These are phyloP conservation scores for Dioszegia aurantiaca DNA, from an alignment of 768 basidiomycete species.

Conservation along the genomic window DNA sequence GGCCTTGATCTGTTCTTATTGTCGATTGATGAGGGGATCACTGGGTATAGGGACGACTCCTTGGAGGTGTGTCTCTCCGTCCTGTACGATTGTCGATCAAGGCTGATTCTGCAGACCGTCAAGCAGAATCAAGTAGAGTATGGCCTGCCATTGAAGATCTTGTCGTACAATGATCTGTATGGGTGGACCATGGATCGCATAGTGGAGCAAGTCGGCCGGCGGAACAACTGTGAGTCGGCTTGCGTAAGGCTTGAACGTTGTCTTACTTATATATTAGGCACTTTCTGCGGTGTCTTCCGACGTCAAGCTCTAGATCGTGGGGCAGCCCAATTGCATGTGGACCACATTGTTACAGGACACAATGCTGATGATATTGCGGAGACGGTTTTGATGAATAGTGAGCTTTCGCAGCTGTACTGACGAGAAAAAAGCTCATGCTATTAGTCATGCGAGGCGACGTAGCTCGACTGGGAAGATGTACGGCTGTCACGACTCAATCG, in stretches of 20 bases:
- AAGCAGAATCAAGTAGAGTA: slow-evolving; percentile 97
- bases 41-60: slow-evolving; percentile 95
- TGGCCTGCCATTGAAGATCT: slow-evolving; percentile 87
- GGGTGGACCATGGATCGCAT: slow-evolving; percentile 99
- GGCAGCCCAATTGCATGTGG: slow-evolving; percentile 78
- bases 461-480: slow-evolving; percentile 87
- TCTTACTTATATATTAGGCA: slow-evolving; percentile 58
- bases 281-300: slow-evolving; percentile 96
- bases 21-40: slow-evolving; percentile 98
- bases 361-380: slow-evolving; percentile 99
- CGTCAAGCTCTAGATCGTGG: slow-evolving; percentile 95
- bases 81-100: neutral
- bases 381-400: slow-evolving; percentile 98
- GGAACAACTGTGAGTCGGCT: slow-evolving; percentile 75
- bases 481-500: slow-evolving; percentile 88
- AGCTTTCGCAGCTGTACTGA: slow-evolving; percentile 40
- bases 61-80: slow-evolving; percentile 83
- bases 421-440: neutral
- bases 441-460: slow-evolving; percentile 97
- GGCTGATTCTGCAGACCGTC: slow-evolving; percentile 67
- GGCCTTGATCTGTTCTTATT: slow-evolving; percentile 85
- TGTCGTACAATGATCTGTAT: slow-evolving; percentile 92
- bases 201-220: slow-evolving; percentile 87
- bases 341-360: slow-evolving; percentile 98
- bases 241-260: neutral